Percentiles rank a stretch among this genome's conserved stretches.
phyloP scores from a whole-genome alignment of 164 flowering plant species.

The Vitis rupestris region DNA sequence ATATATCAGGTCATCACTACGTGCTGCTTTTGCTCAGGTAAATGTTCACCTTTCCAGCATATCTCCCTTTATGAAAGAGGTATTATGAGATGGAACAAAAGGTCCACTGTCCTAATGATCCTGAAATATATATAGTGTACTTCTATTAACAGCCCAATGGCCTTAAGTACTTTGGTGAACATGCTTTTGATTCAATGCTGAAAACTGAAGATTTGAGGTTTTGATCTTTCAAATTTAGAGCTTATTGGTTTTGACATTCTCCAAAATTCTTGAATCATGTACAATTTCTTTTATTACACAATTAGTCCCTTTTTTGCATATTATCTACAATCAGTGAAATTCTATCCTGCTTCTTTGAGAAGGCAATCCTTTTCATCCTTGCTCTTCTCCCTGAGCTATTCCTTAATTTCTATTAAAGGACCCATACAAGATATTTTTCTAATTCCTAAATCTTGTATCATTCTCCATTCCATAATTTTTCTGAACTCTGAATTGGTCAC shows the following conservation, averaged over 20 bases:
- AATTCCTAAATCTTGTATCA: background rate
- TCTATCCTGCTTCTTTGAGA: background rate
- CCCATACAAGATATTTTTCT: background rate
- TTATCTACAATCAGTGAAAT: background rate
- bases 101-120: background rate
- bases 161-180: background rate
- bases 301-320: background rate
- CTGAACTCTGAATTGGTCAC: background rate
- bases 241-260: background rate
- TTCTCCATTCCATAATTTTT: background rate
- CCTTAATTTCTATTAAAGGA: background rate
- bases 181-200: background rate
- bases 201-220: background rate
- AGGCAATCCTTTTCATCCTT: background rate
- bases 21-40: slow-evolving; percentile 82
- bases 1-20: slow-evolving; percentile 80
- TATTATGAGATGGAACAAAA: background rate
- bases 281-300: background rate
- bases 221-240: background rate
- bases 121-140: background rate
- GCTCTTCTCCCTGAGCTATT: background rate
- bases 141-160: background rate
- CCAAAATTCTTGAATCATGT: background rate
- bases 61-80: background rate
- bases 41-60: slow-evolving; percentile 26